A percentile compares a stretch with the other conserved stretches of the same genome.
phyloP scores from a whole-genome alignment of 305 asterid species.

The Solanum hybrid region DNA sequence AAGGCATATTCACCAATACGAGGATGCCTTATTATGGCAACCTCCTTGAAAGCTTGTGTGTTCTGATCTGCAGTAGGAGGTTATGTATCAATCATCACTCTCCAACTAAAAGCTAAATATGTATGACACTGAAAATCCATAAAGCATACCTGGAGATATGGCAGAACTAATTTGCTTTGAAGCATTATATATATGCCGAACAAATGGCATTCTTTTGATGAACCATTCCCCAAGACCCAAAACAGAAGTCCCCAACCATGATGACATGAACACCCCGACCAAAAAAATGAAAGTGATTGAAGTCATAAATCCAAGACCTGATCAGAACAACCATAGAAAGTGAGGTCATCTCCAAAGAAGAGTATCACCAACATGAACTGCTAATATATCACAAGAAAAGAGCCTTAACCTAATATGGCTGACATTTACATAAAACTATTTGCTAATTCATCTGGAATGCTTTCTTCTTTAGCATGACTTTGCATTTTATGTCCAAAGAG shows the following conservation, averaged over 20 bases:
- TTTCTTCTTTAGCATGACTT: background rate
- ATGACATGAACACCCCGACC: constrained; percentile 91
- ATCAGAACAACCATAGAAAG: background rate
- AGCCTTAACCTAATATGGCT: background rate
- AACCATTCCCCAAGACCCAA: constrained; percentile 84
- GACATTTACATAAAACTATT: background rate
- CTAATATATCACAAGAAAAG: background rate
- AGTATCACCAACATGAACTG: background rate
- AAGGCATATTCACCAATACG: constrained; percentile 90
- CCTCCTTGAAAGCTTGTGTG: constrained; percentile 81
- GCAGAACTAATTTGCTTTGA: constrained; percentile 88
- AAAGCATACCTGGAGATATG: constrained; percentile 70
- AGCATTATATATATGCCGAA: constrained; percentile 84
- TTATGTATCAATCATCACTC: background rate
- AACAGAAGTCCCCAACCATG: constrained; percentile 83
- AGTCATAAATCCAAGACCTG: constrained; percentile 81
- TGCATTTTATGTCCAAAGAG: background rate
- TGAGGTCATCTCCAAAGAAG: background rate
- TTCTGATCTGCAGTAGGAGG: constrained; percentile 57
- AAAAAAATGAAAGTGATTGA: constrained; percentile 76
- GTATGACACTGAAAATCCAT: constrained; percentile 1
- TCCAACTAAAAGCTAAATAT: background rate
- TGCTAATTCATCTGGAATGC: background rate
- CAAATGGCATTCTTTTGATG: constrained; percentile 87
- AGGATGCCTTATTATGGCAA: constrained; percentile 84